These are phyloP conservation scores for Pseudogymnoascus pannorum DNA, from an alignment of 2,329 filamentous ascomycete species.

Conservation along the genomic window DNA sequence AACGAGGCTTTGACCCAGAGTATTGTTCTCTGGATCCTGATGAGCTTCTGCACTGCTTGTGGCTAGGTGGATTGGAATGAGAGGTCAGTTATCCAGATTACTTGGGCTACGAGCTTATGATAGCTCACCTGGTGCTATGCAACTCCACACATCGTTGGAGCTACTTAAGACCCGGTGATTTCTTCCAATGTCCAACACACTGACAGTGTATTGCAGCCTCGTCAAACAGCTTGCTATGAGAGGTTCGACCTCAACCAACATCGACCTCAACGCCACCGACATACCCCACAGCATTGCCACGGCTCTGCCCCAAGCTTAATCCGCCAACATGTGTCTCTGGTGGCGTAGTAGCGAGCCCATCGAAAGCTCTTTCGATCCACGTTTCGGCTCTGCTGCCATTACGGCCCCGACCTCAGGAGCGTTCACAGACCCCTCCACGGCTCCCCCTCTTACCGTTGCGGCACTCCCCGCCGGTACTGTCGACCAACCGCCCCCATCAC, in stretches of 20 bases:
- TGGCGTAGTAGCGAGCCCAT: constrained; percentile 17
- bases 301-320: not conserved
- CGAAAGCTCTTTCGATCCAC: constrained; percentile 19
- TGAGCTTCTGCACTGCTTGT: constrained; percentile 4
- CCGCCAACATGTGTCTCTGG: constrained; percentile 9
- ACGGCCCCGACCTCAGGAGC: constrained; percentile 20
- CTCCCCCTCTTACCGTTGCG: not conserved
- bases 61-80: constrained; percentile 4
- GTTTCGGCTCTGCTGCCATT: constrained; percentile 24
- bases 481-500: not conserved
- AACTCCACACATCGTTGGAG: not conserved
- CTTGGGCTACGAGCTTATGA: not conserved
- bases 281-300: not conserved
- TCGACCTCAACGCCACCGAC: not conserved
- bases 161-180: not conserved
- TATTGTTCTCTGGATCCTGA: constrained; percentile 1
- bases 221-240: not conserved
- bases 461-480: not conserved
- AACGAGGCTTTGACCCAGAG: not conserved
- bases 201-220: not conserved
- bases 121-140: not conserved
- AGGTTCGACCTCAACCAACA: not conserved
- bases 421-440: constrained; percentile 15
- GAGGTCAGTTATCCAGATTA: not conserved
- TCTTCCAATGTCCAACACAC: not conserved